phyloP scores from a whole-genome alignment of 1,284 basidiomycete species.

The Chalciporus piperatoides region DNA sequence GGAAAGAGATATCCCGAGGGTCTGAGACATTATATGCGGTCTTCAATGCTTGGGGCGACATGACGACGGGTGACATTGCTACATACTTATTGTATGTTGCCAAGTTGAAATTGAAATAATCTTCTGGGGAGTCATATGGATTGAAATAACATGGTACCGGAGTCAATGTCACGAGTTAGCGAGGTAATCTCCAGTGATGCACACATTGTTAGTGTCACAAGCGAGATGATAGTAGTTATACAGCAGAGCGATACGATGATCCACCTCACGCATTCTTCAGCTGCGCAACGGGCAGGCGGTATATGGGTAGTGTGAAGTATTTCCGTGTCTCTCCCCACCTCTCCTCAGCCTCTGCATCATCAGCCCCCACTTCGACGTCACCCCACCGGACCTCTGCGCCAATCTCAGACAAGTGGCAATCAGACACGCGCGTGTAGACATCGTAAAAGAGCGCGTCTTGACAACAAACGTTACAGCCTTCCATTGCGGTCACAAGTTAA shows the following conservation, averaged over 20 bases:
- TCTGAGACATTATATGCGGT: too few relatives aligned
- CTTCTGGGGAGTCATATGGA: too few relatives aligned
- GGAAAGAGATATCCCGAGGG: neutral
- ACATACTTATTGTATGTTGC: too few relatives aligned
- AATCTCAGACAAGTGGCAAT: constrained; percentile 81
- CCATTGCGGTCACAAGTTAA: neutral
- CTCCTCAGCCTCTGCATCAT: constrained; percentile 38
- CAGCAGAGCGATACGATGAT: neutral
- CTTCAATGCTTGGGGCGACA: too few relatives aligned
- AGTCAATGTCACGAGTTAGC: too few relatives aligned
- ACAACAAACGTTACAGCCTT: constrained; percentile 8
- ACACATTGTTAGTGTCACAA: too few relatives aligned
- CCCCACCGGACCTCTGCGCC: constrained; percentile 75
- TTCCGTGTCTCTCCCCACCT: constrained; percentile 69
- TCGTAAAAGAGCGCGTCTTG: constrained; percentile 86
- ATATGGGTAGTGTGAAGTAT: constrained; percentile 69
- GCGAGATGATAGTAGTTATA: too few relatives aligned
- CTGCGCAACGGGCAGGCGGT: constrained; percentile 57
- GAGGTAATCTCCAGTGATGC: too few relatives aligned
- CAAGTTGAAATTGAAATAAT: too few relatives aligned
- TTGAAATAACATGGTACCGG: too few relatives aligned
- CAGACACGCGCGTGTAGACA: constrained; percentile 84
- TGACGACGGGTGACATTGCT: too few relatives aligned
- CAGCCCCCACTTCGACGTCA: constrained; percentile 59
- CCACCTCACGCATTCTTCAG: constrained; percentile 31